Evolutionary conservation across 495 filamentous ascomycete species (phyloP).

Genomic region (Chaetomium tenue): DNA sequence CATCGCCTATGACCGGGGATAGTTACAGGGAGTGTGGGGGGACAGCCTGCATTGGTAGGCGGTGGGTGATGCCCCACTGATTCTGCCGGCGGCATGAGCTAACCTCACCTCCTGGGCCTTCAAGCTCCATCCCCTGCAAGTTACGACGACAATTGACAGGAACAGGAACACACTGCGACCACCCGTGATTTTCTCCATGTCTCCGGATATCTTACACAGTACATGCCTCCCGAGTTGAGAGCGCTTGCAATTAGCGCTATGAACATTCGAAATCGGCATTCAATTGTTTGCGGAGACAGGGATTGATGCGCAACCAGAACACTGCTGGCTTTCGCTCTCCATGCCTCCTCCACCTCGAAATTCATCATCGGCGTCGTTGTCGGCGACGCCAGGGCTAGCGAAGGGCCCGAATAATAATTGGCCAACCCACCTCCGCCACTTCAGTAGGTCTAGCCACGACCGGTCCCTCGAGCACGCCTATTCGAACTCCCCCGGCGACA

Average conservation of each 20-base stretch:
- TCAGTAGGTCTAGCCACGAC: constrained; percentile 40
- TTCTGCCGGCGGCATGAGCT: constrained; percentile 18
- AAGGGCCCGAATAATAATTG: constrained; percentile 36
- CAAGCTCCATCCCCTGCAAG: not conserved
- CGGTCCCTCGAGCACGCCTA: constrained; percentile 28
- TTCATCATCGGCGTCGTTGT: constrained; percentile 23
- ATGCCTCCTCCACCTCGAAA: not conserved
- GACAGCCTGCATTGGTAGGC: constrained; percentile 3
- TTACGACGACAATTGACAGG: not conserved
- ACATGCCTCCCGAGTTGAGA: not conserved
- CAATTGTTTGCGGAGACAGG: not conserved
- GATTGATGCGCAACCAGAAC: constrained; percentile 15
- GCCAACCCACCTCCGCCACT: constrained; percentile 47
- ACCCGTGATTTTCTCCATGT: no score
- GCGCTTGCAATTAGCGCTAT: not conserved
- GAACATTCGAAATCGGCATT: not conserved
- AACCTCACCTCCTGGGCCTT: no score
- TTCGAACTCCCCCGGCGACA: constrained; percentile 32
- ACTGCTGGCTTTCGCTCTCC: not conserved
- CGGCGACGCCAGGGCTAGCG: constrained; percentile 35
- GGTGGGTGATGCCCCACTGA: constrained; percentile 8
- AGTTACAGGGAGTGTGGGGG: not conserved
- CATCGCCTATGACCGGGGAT: not conserved
- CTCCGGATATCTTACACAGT: not conserved
- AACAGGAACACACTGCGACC: not conserved